Evolutionary conservation across 2,329 filamentous ascomycete species (phyloP).

Genomic region (Botrytis pseudocinerea): DNA sequence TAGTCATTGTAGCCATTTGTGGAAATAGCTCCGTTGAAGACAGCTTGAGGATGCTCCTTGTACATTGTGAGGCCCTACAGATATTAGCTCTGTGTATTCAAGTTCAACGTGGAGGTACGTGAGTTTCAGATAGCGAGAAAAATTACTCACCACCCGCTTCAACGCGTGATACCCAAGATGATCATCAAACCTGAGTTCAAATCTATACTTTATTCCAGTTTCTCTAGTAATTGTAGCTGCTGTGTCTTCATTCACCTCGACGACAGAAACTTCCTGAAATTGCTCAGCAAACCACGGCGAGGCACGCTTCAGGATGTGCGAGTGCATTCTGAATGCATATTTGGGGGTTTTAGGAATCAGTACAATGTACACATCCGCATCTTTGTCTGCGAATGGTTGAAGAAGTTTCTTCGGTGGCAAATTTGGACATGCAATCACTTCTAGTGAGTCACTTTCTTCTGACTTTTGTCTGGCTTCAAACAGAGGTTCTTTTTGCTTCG

Average conservation of each 20-base stretch:
- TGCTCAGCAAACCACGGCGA: neutral
- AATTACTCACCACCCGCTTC: neutral
- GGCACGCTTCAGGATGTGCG: neutral
- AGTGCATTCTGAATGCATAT: neutral
- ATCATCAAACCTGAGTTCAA: neutral
- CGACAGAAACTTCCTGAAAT: too few relatives aligned
- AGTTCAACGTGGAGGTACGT: neutral
- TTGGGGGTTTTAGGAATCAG: neutral
- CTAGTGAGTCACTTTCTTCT: neutral
- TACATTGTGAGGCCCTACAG: conserved; percentile 1
- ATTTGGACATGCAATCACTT: neutral
- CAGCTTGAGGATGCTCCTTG: neutral
- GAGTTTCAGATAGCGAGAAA: neutral
- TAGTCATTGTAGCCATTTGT: neutral
- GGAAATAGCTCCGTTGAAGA: too few relatives aligned
- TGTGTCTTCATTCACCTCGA: neutral
- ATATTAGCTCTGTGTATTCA: neutral
- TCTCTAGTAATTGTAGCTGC: rapidly evolving
- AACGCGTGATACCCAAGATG: neutral
- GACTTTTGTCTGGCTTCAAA: neutral
- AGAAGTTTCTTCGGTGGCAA: rapidly evolving
- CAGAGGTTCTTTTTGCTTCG: neutral
- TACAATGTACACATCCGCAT: conserved; percentile 9
- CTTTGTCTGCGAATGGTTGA: neutral
- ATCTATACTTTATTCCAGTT: neutral